phyloP scores from a whole-genome alignment of 2,329 filamentous ascomycete genomes.

The Neophaeococcomyces mojaviensis region DNA sequence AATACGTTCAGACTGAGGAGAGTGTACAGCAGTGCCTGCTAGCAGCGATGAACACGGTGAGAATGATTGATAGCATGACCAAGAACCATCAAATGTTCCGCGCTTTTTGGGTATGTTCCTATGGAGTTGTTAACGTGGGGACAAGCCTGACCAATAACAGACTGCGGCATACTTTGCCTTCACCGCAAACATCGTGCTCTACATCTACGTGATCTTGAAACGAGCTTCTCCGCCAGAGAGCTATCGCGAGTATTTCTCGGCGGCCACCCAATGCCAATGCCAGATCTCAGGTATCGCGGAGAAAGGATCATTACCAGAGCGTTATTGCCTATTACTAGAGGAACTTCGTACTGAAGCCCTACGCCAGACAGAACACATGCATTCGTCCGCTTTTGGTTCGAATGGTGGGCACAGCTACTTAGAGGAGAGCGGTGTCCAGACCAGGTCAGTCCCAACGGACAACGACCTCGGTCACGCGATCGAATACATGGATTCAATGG shows the following conservation, averaged over 20 bases:
- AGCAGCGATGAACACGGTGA: constrained; percentile 34
- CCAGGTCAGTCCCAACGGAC: constrained; percentile 1
- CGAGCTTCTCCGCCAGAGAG: constrained; percentile 10
- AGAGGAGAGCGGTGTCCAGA: constrained; percentile 3
- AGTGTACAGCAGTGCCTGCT: constrained; percentile 30
- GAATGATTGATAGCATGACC: constrained; percentile 34
- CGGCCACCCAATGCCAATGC: constrained; percentile 18
- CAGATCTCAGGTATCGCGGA: constrained; percentile 20
- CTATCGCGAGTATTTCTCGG: constrained; percentile 16
- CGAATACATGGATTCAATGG: constrained; percentile 8
- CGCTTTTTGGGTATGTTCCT: constrained; percentile 34
- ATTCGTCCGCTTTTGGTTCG: neutral
- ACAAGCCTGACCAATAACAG: constrained; percentile 29
- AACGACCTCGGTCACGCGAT: constrained; percentile 17
- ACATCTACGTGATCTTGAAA: constrained; percentile 21
- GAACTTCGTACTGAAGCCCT: constrained; percentile 21
- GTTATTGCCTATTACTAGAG: constrained; percentile 21
- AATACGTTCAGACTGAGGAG: constrained; percentile 20
- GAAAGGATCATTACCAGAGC: constrained; percentile 18
- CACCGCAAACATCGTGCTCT: constrained; percentile 18
- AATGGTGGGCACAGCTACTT: neutral
- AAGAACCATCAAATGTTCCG: constrained; percentile 32
- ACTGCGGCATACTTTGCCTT: constrained; percentile 22
- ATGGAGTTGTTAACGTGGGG: neutral
- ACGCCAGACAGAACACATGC: constrained; percentile 12